Base-by-base conservation (phyloP, 2,329 filamentous ascomycete species). In the Chaetomiaceae sp. region DNA sequence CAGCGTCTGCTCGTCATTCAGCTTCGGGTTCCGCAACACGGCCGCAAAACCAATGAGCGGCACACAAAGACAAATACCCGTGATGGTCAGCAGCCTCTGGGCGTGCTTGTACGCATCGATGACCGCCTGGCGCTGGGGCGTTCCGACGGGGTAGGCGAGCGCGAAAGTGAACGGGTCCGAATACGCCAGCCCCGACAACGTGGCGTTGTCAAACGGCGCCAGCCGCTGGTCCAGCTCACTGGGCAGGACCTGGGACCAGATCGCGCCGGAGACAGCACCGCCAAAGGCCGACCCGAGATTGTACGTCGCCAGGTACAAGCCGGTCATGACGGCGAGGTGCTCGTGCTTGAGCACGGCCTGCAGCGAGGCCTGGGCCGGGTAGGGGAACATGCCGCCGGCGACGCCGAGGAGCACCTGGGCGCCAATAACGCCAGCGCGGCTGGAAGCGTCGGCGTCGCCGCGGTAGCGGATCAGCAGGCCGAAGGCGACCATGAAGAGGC, bases 401-500 rank as follows among this genome's bases (percentile, higher is more conserved):
- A 83, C 69, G 54, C 81, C 81, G 1, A 84, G 69, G 5, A 84
- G 64, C 7, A 83, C 67, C 59, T 84, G 78, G 2, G 75, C 79
- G 14, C 74, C 80, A 48, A 84, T 77, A 45, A 84, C 68, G 22
- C 81, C 81, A 1, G 72, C 69, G 46, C 76, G 67, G 49, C 65
- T 69, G 9, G 68, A 60, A 0, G 66, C 56, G 6, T 73, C 70
- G 24, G 67, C 57, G 6, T 73, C 71, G 29, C 79, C 79, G n/a
- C 81, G 77, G 67, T 70, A 84, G 54, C 71, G 69, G 57, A 84
- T 83, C 15, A 84, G 67, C 1, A 84, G 69, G 9, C 80, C 81
- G 52, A 83, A 84, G 1, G 80, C 79, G n/a, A 81, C 76, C 56
- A 80, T 68, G 66, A 80, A 84, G 2, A 84, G 67, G 8, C 67